Evolutionary conservation across 2,329 filamentous ascomycete genomes (phyloP).

Genomic region (Tympanopsis confertula): DNA sequence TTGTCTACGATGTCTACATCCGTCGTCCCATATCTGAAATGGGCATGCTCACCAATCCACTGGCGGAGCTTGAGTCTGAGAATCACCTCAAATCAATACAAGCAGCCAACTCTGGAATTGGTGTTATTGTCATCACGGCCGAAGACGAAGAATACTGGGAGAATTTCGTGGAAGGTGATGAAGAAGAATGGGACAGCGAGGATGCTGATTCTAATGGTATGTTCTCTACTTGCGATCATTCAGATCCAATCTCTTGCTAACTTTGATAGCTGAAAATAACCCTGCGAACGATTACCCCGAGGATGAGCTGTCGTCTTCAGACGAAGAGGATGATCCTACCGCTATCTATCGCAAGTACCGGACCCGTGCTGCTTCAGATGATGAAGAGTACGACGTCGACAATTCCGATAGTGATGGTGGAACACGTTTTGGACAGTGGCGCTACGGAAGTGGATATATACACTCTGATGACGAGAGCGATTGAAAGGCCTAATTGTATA

Average conservation of each 20-base stretch:
- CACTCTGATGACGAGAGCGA: too few species aligned
- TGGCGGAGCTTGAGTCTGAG: slow-evolving; percentile 12
- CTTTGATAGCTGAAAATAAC: slow-evolving; percentile 28
- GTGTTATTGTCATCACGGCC: slow-evolving; percentile 33
- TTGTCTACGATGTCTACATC: slow-evolving; percentile 51
- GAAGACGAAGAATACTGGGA: slow-evolving; percentile 45
- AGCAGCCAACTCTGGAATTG: slow-evolving; percentile 15
- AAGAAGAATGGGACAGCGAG: slow-evolving; percentile 42
- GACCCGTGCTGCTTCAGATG: slow-evolving; percentile 22
- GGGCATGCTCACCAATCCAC: slow-evolving; percentile 18
- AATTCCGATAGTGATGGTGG: slow-evolving; percentile 18
- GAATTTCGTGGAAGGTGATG: slow-evolving; percentile 36
- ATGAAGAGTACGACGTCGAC: slow-evolving; percentile 27
- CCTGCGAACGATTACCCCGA: slow-evolving; percentile 37
- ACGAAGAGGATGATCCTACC: slow-evolving; percentile 25
- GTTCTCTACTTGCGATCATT: slow-evolving; percentile 5
- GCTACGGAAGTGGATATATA: too few species aligned
- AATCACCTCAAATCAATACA: too few species aligned
- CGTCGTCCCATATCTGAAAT: slow-evolving; percentile 26
- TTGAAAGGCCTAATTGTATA: too few species aligned
- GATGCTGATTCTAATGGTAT: slow-evolving; percentile 50
- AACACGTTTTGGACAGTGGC: too few species aligned
- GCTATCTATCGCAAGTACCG: slow-evolving; percentile 25
- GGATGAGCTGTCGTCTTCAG: slow-evolving; percentile 31
- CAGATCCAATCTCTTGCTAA: slow-evolving; percentile 1